Percentiles rank a stretch among this genome's conserved stretches.
These are phyloP conservation scores for Chlamydomonas applanata DNA, from an alignment of 139 green algal genomes.

Conservation along the genomic window DNA sequence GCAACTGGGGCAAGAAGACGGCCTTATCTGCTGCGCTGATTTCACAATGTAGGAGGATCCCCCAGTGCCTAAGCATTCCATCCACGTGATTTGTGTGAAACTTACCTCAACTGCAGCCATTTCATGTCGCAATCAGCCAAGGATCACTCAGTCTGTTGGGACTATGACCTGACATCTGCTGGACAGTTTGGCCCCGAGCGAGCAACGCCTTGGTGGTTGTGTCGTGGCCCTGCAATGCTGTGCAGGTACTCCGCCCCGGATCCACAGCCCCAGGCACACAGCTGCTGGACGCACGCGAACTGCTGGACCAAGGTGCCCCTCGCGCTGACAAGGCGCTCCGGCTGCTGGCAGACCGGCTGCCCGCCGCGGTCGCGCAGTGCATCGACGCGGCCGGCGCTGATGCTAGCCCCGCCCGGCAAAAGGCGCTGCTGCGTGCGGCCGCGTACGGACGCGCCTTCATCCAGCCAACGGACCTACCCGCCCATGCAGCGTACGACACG, in stretches of 20 bases:
- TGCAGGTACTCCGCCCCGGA: conserved; percentile 58
- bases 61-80: too few species aligned
- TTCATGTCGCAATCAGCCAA: too few species aligned
- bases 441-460: conserved; percentile 75
- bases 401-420: conserved; percentile 20
- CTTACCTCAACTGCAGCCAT: too few species aligned
- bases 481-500: conserved; percentile 35
- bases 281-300: conserved; percentile 78
- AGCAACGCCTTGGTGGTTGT: too few species aligned
- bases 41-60: too few species aligned
- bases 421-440: conserved; percentile 58
- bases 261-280: conserved; percentile 54
- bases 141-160: too few species aligned
- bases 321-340: conserved; percentile 60
- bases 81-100: too few species aligned
- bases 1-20: too few species aligned
- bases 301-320: conserved; percentile 71
- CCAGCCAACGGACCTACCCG: conserved; percentile 18
- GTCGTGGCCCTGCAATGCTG: too few species aligned
- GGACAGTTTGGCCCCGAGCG: too few species aligned
- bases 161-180: too few species aligned
- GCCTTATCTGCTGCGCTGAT: too few species aligned
- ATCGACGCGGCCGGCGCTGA: conserved; percentile 51
- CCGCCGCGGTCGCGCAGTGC: conserved; percentile 58
- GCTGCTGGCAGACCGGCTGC: conserved; percentile 37